phyloP scores from a whole-genome alignment of 1,139 yeast genomes.

The Candida sanyaensis region DNA sequence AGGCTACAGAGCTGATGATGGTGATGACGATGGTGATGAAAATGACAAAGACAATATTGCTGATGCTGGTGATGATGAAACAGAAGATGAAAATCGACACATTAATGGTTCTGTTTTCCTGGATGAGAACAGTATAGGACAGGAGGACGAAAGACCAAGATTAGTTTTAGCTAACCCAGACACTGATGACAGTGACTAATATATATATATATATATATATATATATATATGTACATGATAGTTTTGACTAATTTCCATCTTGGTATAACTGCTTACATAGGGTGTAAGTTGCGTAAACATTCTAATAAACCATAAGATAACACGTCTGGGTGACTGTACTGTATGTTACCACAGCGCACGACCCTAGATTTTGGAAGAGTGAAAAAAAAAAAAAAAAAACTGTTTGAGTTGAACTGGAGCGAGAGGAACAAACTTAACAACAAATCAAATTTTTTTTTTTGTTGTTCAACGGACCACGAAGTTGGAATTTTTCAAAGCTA shows the following conservation, averaged over 20 bases:
- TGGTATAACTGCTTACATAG: not conserved
- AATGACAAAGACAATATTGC: not conserved
- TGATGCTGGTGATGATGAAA: conserved; percentile 18
- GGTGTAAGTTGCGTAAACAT: no score
- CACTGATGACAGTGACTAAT: conserved; percentile 15
- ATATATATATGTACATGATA: not conserved
- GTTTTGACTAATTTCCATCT: not conserved
- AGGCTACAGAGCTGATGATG: conserved; percentile 34
- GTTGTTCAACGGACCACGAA: not conserved
- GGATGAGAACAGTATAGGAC: conserved; percentile 15
- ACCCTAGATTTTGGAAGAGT: not conserved
- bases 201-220: not conserved
- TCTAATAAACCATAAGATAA: no score
- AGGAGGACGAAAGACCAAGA: conserved; percentile 45
- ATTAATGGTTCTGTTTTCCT: conserved; percentile 1
- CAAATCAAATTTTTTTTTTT: conserved; percentile 3
- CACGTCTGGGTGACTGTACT: no score
- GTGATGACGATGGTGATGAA: conserved; percentile 21
- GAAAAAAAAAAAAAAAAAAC: not conserved
- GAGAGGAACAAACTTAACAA: not conserved
- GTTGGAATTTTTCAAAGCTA: not conserved
- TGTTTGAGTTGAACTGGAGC: not conserved
- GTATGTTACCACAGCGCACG: not conserved
- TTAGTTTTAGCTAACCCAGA: conserved; percentile 75
- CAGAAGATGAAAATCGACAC: conserved; percentile 15